Percentiles rank a stretch among this genome's conserved stretches.
These are phyloP conservation scores for Zelopaecilomyces penicillatus DNA, from an alignment of 2,329 filamentous ascomycete species.

Conservation along the genomic window DNA sequence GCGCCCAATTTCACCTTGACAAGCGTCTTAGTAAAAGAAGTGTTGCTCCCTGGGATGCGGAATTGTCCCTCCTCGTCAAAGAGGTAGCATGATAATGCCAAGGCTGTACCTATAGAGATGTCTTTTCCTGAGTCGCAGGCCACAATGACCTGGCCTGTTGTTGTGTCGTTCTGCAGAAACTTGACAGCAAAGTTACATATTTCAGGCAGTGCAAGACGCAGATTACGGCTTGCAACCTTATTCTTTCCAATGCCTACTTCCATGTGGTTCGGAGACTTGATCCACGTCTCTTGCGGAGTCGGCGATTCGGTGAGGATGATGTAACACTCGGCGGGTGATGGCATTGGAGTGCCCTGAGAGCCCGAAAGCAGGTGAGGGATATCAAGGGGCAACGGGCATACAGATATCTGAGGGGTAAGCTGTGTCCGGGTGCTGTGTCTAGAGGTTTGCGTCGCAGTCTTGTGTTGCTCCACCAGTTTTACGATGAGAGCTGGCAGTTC, in stretches of 20 bases:
- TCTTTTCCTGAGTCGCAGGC: constrained; percentile 74
- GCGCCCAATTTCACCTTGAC: constrained; percentile 73
- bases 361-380: not conserved
- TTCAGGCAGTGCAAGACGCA: constrained; percentile 61
- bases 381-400: constrained; percentile 25
- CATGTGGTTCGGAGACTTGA: constrained; percentile 30
- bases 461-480: constrained; percentile 29
- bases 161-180: constrained; percentile 22
- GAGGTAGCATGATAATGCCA: constrained; percentile 68
- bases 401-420: constrained; percentile 30
- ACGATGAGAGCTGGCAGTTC: constrained; percentile 47
- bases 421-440: constrained; percentile 10
- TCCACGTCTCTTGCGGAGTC: constrained; percentile 36
- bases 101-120: constrained; percentile 65
- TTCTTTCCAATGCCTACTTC: constrained; percentile 58
- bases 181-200: constrained; percentile 48
- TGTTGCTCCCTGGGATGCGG: constrained; percentile 15
- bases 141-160: constrained; percentile 38
- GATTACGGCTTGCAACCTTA: constrained; percentile 74
- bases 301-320: constrained; percentile 35
- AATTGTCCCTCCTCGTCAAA: constrained; percentile 54
- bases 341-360: not conserved
- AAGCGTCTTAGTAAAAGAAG: constrained; percentile 58
- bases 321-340: constrained; percentile 22
- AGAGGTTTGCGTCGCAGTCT: constrained; percentile 6